Conservation (phyloP, 176 grass and related monocot species). For the Melocanna baccifera region DNA sequence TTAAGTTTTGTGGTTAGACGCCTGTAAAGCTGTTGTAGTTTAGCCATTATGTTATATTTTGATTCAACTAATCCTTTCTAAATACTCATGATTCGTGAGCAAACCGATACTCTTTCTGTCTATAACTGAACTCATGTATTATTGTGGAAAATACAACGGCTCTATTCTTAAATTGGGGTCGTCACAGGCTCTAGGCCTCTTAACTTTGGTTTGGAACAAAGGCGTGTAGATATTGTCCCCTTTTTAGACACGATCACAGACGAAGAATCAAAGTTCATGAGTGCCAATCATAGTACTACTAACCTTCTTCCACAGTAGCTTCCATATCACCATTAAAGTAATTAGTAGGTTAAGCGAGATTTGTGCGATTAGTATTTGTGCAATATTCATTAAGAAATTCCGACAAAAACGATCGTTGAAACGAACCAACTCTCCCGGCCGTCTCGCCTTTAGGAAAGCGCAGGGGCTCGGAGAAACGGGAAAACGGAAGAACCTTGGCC, state of each 20-base stretch:
- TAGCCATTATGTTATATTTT: too few relatives aligned
- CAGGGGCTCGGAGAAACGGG: conserved; percentile 31
- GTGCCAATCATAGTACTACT: conserved; percentile 19
- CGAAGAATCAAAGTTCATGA: neutral
- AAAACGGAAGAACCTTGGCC: neutral
- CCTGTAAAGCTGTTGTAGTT: too few relatives aligned
- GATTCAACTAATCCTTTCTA: too few relatives aligned
- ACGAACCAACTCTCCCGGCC: conserved; percentile 26
- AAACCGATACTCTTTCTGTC: too few relatives aligned
- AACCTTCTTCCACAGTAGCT: neutral
- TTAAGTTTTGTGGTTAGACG: too few relatives aligned
- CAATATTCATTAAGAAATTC: neutral
- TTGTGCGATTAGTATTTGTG: neutral
- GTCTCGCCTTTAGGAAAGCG: conserved; percentile 37
- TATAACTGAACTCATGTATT: too few relatives aligned
- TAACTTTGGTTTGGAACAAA: neutral
- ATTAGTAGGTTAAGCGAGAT: neutral
- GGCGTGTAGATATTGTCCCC: neutral
- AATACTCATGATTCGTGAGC: too few relatives aligned
- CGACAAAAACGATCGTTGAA: neutral
- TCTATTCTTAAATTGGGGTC: too few relatives aligned
- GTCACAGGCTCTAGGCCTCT: neutral
- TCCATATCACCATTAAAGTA: conserved; percentile 4
- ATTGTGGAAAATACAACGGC: too few relatives aligned
- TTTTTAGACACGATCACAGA: conserved; percentile 14